Percentiles rank a stretch among this genome's conserved stretches.
Evolutionary conservation across 2,329 filamentous ascomycete species (phyloP).

Genomic region (Paecilomyces sp.): DNA sequence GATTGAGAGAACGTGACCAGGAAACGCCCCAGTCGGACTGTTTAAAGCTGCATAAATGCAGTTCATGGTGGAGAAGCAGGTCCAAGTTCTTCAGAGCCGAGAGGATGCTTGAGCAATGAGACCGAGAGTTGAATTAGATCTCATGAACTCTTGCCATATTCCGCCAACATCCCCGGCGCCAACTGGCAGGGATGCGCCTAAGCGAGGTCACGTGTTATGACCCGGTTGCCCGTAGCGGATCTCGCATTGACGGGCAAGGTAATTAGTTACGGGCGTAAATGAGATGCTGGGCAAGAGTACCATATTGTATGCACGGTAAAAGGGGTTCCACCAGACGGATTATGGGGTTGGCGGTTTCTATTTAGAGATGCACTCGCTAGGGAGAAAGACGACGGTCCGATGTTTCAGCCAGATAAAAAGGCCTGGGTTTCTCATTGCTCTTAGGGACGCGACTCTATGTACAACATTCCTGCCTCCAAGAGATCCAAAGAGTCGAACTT

Average conservation of each 20-base stretch:
- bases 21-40: background rate
- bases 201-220: background rate
- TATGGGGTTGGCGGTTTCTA: background rate
- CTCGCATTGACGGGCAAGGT: background rate
- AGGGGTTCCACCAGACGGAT: background rate
- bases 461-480: conserved; percentile 17
- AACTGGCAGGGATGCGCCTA: background rate
- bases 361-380: background rate
- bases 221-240: background rate
- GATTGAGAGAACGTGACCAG: background rate
- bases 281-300: too few relatives aligned
- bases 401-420: background rate
- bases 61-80: background rate
- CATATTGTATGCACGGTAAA: background rate
- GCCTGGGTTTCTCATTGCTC: background rate
- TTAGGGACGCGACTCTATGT: conserved; percentile 19
- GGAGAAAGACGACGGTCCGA: background rate
- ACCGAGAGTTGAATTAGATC: background rate
- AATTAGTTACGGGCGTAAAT: background rate
- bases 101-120: background rate
- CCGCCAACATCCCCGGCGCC: background rate
- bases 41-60: background rate
- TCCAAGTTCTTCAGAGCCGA: background rate
- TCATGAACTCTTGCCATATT: background rate
- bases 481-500: conserved; percentile 17